These are phyloP conservation scores for Bertia moriformis DNA, from an alignment of 2,329 filamentous ascomycete species.

Conservation along the genomic window DNA sequence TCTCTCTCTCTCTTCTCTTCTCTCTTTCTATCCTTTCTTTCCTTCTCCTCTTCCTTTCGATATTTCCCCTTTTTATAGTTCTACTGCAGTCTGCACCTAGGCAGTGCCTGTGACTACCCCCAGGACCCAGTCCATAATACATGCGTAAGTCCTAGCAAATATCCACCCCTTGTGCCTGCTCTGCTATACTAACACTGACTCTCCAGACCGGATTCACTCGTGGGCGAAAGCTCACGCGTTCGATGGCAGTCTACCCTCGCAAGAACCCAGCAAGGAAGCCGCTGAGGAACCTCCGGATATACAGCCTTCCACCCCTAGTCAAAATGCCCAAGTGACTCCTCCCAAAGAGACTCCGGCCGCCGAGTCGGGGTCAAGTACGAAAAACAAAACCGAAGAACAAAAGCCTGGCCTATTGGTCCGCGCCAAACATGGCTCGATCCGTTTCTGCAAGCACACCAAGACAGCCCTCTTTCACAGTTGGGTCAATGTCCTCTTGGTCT, in stretches of 20 bases:
- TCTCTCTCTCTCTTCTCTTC: too few relatives aligned
- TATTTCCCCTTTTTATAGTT: too few relatives aligned
- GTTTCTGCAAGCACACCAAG: conserved; percentile 19
- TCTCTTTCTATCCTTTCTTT: too few relatives aligned
- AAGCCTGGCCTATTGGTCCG: background rate
- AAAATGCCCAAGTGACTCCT: background rate
- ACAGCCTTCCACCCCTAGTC: background rate
- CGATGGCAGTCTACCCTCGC: background rate
- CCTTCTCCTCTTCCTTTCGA: too few relatives aligned
- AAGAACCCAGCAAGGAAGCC: background rate
- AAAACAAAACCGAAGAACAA: background rate
- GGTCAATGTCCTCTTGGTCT: conserved; percentile 64
- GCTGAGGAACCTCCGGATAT: background rate
- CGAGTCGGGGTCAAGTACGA: background rate
- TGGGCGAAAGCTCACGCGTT: conserved; percentile 1
- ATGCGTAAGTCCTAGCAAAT: conserved; percentile 1
- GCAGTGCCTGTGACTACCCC: too few relatives aligned
- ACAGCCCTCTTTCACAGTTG: conserved; percentile 57
- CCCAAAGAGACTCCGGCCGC: too few relatives aligned
- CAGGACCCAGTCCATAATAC: conserved; percentile 1
- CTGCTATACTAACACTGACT: background rate
- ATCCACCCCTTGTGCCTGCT: background rate
- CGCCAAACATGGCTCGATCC: background rate
- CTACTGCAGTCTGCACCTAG: too few relatives aligned
- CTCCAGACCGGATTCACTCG: conserved; percentile 1